Conservation (phyloP, 192 early-diverging fungal species). For the Coemansia sp. region DNA sequence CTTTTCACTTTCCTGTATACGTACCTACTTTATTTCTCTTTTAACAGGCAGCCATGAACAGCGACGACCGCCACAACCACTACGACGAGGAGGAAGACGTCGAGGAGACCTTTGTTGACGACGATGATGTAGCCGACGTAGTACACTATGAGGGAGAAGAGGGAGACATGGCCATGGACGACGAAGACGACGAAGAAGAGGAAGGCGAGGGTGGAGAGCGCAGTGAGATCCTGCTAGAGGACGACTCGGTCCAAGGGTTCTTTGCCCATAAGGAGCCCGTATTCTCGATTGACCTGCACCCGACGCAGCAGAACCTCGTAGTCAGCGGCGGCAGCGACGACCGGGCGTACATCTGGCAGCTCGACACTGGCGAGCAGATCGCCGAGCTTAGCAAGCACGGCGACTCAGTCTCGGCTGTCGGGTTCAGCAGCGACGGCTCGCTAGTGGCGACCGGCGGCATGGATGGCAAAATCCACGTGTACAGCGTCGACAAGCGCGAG, state of each 20-base stretch:
- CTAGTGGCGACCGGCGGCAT: conserved; percentile 91
- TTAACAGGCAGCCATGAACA: conserved; percentile 18
- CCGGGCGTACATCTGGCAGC: conserved; percentile 82
- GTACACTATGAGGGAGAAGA: conserved; percentile 59
- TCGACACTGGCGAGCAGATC: conserved; percentile 78
- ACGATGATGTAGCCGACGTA: conserved; percentile 49
- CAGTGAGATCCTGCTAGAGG: conserved; percentile 49
- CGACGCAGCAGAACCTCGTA: conserved; percentile 64
- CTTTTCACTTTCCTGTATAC: conserved; percentile 10
- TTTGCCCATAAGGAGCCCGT: conserved; percentile 90
- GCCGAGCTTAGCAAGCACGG: conserved; percentile 69
- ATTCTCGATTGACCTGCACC: conserved; percentile 81
- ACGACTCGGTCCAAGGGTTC: conserved; percentile 92
- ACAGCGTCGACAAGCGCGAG: conserved; percentile 11
- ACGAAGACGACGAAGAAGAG: conserved; percentile 57
- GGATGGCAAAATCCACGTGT: conserved; percentile 85
- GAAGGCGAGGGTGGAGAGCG: conserved; percentile 6
- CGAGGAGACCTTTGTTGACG: conserved; percentile 49
- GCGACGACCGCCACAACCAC: conserved; percentile 47
- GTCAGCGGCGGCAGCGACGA: conserved; percentile 93
- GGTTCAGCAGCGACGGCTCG: conserved; percentile 80
- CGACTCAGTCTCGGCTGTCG: conserved; percentile 83
- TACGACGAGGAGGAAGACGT: conserved; percentile 55
- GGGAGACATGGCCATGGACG: conserved; percentile 14
- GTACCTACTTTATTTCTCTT: background rate